phyloP scores from a whole-genome alignment of 345 rosid species.

The sweet orange (Citrus sinensis) region DVS_A1.0 CM039161.1:4890001-4890500 shows the following conservation, averaged over 20 bases:
- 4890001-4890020: conserved; percentile 32
- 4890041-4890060: conserved; percentile 67
- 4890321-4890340: conserved; percentile 72
- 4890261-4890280: conserved; percentile 66
- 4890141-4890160: conserved; percentile 72
- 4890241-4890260: conserved; percentile 73
- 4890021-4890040: conserved; percentile 66
- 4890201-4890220: conserved; percentile 51
- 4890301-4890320: conserved; percentile 49
- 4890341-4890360: conserved; percentile 73
- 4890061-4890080: conserved; percentile 49
- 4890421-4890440: conserved; percentile 58
- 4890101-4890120: conserved; percentile 41
- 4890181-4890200: conserved; percentile 46
- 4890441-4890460: conserved; percentile 76
- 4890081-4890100: conserved; percentile 49
- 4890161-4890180: conserved; percentile 61
- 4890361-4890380: conserved; percentile 47
- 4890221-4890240: conserved; percentile 59
- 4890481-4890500: conserved; percentile 64
- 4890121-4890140: conserved; percentile 69
- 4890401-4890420: conserved; percentile 42
- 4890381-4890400: conserved; percentile 59
- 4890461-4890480: conserved; percentile 67
- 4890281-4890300: conserved; percentile 57